A percentile compares a stretch with the other conserved stretches of the same genome.
These are phyloP conservation scores for Coemansia sp. DNA, from an alignment of 192 early-diverging fungal genomes.

Conservation along the genomic window DNA sequence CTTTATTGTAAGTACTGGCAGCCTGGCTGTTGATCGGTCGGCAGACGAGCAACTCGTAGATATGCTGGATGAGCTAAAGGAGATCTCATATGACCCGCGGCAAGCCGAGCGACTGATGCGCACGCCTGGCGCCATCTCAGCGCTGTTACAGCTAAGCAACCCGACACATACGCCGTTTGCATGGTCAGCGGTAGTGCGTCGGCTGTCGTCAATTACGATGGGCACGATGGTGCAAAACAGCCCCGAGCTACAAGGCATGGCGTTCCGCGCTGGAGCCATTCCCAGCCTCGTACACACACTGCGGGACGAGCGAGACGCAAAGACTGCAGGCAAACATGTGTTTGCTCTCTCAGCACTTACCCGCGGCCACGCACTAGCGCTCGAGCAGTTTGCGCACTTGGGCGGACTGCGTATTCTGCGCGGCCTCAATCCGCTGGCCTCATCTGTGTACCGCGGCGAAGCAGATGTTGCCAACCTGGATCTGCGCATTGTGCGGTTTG, in stretches of 20 bases:
- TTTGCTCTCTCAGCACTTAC: conserved; percentile 49
- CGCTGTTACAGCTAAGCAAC: conserved; percentile 32
- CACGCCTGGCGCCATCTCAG: conserved; percentile 21
- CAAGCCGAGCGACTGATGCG: conserved; percentile 56
- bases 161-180: conserved; percentile 4
- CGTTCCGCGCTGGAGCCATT: conserved; percentile 14
- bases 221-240: conserved; percentile 60
- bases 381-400: conserved; percentile 34
- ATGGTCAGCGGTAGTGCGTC: conserved; percentile 31
- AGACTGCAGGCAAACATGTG: conserved; percentile 27
- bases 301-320: conserved; percentile 14
- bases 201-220: conserved; percentile 54
- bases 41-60: neutral
- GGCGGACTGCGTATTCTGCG: conserved; percentile 26
- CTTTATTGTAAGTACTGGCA: neutral
- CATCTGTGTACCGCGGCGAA: conserved; percentile 4
- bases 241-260: conserved; percentile 22
- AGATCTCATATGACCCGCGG: conserved; percentile 59
- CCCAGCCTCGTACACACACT: conserved; percentile 20
- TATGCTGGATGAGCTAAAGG: conserved; percentile 56
- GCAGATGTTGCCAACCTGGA: conserved; percentile 25
- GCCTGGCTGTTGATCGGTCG: conserved; percentile 9
- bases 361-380: conserved; percentile 34
- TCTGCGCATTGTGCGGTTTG: conserved; percentile 26
- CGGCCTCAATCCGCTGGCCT: conserved; percentile 9